Evolutionary conservation across 352 stramenopile species (phyloP).

Genomic region (Phytophthora nicotianae): DNA sequence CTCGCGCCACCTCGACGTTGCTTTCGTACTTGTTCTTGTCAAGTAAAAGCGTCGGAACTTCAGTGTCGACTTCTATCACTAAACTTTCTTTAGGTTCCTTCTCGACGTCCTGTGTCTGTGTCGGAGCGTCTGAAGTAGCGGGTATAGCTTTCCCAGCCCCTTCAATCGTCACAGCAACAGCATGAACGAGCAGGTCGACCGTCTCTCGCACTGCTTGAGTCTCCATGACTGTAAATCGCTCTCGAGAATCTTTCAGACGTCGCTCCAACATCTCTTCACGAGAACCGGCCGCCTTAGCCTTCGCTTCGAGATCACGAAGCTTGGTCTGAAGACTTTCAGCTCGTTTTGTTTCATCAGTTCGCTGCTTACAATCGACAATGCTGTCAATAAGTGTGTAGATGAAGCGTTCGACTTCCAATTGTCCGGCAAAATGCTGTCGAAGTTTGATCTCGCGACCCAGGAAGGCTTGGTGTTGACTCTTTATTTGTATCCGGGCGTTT

Average conservation of each 20-base stretch:
- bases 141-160: slow-evolving; percentile 3
- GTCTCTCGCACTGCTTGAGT: slow-evolving; percentile 46
- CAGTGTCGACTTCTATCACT: not conserved
- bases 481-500: slow-evolving; percentile 13
- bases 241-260: slow-evolving; percentile 30
- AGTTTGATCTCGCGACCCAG: slow-evolving; percentile 24
- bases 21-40: slow-evolving; percentile 51
- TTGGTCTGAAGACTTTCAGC: slow-evolving; percentile 31
- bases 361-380: slow-evolving; percentile 52
- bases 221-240: slow-evolving; percentile 45
- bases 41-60: slow-evolving; percentile 9
- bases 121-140: slow-evolving; percentile 10
- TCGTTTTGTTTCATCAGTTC: slow-evolving; percentile 20
- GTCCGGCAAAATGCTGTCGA: slow-evolving; percentile 11
- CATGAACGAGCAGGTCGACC: slow-evolving; percentile 43
- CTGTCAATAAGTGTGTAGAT: slow-evolving; percentile 47
- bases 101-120: slow-evolving; percentile 16
- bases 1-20: slow-evolving; percentile 47
- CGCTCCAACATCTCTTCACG: slow-evolving; percentile 45
- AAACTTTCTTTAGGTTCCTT: slow-evolving; percentile 3
- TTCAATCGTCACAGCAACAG: slow-evolving; percentile 48
- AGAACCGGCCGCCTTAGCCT: slow-evolving; percentile 26
- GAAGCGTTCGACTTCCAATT: slow-evolving; percentile 31
- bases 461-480: slow-evolving; percentile 23
- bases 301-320: slow-evolving; percentile 39